phyloP scores from a whole-genome alignment of 257 asterid species.

The Solanum pinnatisectum region DNA sequence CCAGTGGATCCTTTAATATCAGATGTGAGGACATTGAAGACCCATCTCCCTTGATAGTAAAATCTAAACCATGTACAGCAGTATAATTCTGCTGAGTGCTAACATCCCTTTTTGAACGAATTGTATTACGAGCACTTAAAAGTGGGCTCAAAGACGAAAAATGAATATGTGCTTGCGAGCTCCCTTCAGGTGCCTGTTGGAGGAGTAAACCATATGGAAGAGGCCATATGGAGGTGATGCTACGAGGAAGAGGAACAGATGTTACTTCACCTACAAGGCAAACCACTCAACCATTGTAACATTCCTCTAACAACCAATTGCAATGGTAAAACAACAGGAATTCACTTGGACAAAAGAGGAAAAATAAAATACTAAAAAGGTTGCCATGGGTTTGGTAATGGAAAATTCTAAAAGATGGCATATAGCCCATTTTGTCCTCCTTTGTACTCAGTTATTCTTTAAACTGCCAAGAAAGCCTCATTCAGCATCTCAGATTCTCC shows the following conservation, averaged over 20 bases:
- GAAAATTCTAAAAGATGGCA: not conserved
- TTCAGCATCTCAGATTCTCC: not conserved
- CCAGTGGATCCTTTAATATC: constrained; percentile 72
- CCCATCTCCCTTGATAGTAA: constrained; percentile 37
- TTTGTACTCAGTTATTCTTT: not conserved
- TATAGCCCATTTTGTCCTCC: not conserved
- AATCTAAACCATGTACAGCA: constrained; percentile 38
- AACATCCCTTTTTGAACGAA: constrained; percentile 52
- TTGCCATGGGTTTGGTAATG: not conserved
- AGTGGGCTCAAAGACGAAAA: constrained; percentile 44
- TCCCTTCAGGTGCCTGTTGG: constrained; percentile 68
- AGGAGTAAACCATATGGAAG: constrained; percentile 93
- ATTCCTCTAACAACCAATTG: not conserved
- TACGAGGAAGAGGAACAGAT: constrained; percentile 67
- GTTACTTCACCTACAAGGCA: constrained; percentile 68
- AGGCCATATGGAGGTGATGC: constrained; percentile 78
- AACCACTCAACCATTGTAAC: constrained; percentile 10
- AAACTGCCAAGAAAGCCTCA: not conserved
- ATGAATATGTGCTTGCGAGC: constrained; percentile 30
- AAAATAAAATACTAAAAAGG: not conserved
- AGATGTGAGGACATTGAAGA: constrained; percentile 60
- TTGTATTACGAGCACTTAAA: constrained; percentile 42
- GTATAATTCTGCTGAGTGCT: constrained; percentile 40
- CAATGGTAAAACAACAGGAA: not conserved
- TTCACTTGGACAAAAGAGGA: not conserved